These are phyloP conservation scores for Euphrasia confusa DNA, from an alignment of 257 asterid genomes.

Conservation along the genomic window DNA sequence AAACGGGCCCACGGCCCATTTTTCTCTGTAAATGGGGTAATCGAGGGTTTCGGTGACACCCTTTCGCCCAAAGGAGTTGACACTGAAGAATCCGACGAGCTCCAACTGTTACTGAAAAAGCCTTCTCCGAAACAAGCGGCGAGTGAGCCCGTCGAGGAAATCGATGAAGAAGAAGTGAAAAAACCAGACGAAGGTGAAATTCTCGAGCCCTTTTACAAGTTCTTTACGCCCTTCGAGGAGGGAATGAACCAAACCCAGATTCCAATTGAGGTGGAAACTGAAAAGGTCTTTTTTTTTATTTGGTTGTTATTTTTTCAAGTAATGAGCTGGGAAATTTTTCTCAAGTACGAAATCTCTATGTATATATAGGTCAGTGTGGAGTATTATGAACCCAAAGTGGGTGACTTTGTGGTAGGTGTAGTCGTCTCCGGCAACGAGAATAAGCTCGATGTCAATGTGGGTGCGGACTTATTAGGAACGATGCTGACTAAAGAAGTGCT, in stretches of 20 bases:
- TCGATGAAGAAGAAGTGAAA: constrained; percentile 33
- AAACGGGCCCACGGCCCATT: constrained; percentile 35
- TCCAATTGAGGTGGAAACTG: constrained; percentile 27
- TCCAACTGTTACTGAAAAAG: constrained; percentile 66
- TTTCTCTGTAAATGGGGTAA: constrained; percentile 60
- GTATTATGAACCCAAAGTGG: constrained; percentile 80
- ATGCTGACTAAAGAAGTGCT: constrained; percentile 92
- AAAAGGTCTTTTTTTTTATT: constrained; percentile 24
- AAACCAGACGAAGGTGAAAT: constrained; percentile 50
- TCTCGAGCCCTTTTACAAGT: constrained; percentile 69
- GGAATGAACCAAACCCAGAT: constrained; percentile 28
- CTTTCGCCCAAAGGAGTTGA: constrained; percentile 31
- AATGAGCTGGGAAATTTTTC: background rate
- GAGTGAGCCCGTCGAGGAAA: constrained; percentile 31
- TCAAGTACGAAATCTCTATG: background rate
- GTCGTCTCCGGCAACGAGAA: constrained; percentile 92
- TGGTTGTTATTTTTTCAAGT: background rate
- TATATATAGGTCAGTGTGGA: constrained; percentile 43
- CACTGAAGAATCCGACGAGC: constrained; percentile 51
- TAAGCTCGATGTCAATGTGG: constrained; percentile 90
- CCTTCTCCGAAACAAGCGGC: constrained; percentile 52
- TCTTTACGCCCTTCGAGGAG: constrained; percentile 52
- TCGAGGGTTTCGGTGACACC: constrained; percentile 42
- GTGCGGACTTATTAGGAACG: constrained; percentile 75
- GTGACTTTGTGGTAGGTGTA: constrained; percentile 85